Base-by-base conservation (phyloP, 768 basidiomycete species). In the Leucosporidium creatinivorum region DNA sequence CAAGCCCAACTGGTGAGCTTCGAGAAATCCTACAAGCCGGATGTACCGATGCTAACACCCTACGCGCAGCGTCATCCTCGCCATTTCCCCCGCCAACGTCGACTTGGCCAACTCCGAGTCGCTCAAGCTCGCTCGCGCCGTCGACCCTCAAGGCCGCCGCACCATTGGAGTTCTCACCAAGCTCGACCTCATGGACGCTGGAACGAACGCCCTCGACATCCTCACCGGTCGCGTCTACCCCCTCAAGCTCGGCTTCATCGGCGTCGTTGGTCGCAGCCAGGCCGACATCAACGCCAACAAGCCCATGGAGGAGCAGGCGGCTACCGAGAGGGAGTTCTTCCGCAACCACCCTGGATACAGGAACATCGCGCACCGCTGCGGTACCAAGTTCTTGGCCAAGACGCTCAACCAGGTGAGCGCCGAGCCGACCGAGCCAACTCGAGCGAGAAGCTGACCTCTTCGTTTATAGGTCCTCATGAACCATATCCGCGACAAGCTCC, bases 31-130 rank as follows among this genome's bases (percentile, higher is more conserved):
- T n/a, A 28, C 47, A 58, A 57, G 49, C 23, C 23, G 5, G 8
- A 21, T 15, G 52, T 21, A 33, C 21, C 15, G 5, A 31, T 25
- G 25, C 36, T 66, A 15, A 18, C 28, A 0, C 2, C 4, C 19
- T 9, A 44, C 1, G 56, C 17, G 15, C 66, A 94, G 93, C 72
- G 93, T 99, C 68, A 93, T 99, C 73, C 87, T 99, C 57, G 89
- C 96, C 30, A 93, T 99, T 12, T 98, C 96, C 3, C 86, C 92
- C 13, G 96, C 96, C 36, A 99, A 99, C 77, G 94, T 98, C 65
- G 96, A 99, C 78, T 86, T 99, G 65, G 96, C 96, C 76, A 99
- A 98, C 78, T 98, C 96, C 0, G 96, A 98, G 78, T 88, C 96
- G 3, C 85, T 99, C 68, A 97, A 98, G 78, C 87, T 99, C 47